Percentiles rank a stretch among this genome's conserved stretches.
These are phyloP conservation scores for Pouteria glomerata DNA, from an alignment of 148 eudicot genomes.

Conservation along the genomic window DNA sequence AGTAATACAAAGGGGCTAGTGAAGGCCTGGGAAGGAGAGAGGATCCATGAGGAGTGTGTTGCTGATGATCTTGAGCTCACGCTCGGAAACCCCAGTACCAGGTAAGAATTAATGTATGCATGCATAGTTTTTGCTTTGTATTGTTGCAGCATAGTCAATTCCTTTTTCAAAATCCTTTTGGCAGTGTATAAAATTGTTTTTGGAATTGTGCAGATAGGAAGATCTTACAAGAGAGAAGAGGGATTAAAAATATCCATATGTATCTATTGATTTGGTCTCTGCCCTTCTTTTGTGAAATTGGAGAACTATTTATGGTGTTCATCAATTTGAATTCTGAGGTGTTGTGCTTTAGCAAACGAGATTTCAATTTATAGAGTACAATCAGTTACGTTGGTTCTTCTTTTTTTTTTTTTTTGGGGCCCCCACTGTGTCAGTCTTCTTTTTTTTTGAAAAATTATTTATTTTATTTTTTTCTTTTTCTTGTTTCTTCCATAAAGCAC, in stretches of 20 bases:
- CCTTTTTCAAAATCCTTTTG: not conserved
- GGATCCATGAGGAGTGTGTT: constrained; percentile 86
- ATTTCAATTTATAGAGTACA: too few species aligned
- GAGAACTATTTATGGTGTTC: not conserved
- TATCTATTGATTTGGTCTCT: constrained; percentile 10
- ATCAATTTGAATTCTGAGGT: constrained; percentile 11
- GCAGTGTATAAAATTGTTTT: not conserved
- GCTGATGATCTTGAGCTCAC: constrained; percentile 98
- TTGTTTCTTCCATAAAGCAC: too few species aligned
- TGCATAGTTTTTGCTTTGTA: not conserved
- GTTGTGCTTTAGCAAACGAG: too few species aligned
- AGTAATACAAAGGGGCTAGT: constrained; percentile 52
- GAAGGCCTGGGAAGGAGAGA: constrained; percentile 96
- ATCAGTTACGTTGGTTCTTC: too few species aligned
- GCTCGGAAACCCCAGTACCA: constrained; percentile 64
- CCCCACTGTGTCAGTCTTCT: too few species aligned
- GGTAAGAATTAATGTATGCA: constrained; percentile 21
- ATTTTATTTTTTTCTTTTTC: too few species aligned
- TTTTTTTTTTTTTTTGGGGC: too few species aligned
- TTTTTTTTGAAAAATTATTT: too few species aligned
- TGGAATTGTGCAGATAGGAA: constrained; percentile 19
- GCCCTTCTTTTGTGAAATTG: constrained; percentile 12
- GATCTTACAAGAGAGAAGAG: not conserved
- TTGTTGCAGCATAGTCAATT: not conserved
- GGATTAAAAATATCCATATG: constrained; percentile 11